Percentiles rank a stretch among this genome's conserved stretches.
Conservation (phyloP, 495 filamentous ascomycete species). For the Pseudevernia furfuracea region DNA sequence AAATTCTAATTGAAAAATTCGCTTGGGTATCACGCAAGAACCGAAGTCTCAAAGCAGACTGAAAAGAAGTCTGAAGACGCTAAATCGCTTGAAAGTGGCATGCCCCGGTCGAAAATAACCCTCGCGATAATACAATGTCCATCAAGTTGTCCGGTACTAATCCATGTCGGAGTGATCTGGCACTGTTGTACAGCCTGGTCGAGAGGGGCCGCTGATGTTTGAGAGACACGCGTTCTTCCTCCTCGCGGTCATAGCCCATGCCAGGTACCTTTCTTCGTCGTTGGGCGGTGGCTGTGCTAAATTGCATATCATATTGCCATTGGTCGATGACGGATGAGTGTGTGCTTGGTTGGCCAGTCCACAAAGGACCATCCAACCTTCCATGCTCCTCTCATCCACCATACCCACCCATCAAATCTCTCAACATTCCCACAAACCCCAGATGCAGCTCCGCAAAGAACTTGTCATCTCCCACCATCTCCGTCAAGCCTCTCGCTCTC, state of each 20-base stretch:
- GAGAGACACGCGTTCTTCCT: neutral
- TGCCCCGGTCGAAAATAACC: neutral
- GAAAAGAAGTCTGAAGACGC: slow-evolving; percentile 1
- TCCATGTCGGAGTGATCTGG: neutral
- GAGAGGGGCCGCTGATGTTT: neutral
- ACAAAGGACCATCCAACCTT: neutral
- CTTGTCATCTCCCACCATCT: slow-evolving; percentile 77
- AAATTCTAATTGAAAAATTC: neutral
- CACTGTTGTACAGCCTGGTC: neutral
- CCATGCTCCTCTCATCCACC: slow-evolving; percentile 27
- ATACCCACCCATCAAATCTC: slow-evolving; percentile 53
- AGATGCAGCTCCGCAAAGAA: slow-evolving; percentile 85
- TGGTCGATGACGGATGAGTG: neutral
- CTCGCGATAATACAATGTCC: neutral
- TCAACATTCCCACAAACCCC: slow-evolving; percentile 64
- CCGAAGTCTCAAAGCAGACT: slow-evolving; percentile 3
- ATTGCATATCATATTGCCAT: neutral
- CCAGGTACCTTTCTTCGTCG: neutral
- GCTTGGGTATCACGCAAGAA: slow-evolving; percentile 18
- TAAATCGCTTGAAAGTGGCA: neutral
- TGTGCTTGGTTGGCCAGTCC: neutral
- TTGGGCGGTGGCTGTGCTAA: neutral
- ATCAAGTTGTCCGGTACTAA: neutral
- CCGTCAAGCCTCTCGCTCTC: slow-evolving; percentile 68
- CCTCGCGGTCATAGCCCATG: neutral